phyloP scores from a whole-genome alignment of 129 eudicot genomes.

The Arctium minus region DNA sequence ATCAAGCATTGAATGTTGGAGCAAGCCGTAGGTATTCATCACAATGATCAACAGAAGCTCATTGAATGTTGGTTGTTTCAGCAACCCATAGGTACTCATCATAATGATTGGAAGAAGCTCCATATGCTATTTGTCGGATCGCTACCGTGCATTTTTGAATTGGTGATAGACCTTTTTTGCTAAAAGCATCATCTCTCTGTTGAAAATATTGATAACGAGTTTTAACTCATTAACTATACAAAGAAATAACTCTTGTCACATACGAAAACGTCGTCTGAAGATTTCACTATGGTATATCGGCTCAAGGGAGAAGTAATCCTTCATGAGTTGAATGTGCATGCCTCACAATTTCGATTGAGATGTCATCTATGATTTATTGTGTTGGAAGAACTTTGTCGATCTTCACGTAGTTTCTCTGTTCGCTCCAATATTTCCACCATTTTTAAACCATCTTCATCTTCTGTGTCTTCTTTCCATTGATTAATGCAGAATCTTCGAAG shows the following conservation, averaged over 20 bases:
- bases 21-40: not conserved
- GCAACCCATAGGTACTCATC: too few species aligned
- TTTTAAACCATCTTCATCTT: too few species aligned
- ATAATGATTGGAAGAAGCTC: not conserved
- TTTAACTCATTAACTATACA: too few species aligned
- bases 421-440: not conserved
- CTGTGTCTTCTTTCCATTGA: too few species aligned
- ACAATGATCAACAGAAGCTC: not conserved
- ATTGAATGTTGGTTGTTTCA: too few species aligned
- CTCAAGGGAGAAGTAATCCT: not conserved
- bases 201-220: too few species aligned
- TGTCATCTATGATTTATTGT: not conserved
- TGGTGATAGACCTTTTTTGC: not conserved
- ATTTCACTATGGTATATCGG: not conserved
- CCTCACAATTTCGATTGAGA: not conserved
- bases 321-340: not conserved
- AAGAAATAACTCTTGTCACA: too few species aligned
- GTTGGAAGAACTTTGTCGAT: not conserved
- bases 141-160: not conserved
- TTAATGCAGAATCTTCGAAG: too few species aligned
- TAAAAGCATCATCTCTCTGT: too few species aligned
- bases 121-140: not conserved
- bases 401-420: not conserved
- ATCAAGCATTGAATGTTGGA: not conserved
- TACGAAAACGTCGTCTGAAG: not conserved